Conservation (phyloP, 2,329 filamentous ascomycete genomes). For the Camptophora hylomeconis region DNA sequence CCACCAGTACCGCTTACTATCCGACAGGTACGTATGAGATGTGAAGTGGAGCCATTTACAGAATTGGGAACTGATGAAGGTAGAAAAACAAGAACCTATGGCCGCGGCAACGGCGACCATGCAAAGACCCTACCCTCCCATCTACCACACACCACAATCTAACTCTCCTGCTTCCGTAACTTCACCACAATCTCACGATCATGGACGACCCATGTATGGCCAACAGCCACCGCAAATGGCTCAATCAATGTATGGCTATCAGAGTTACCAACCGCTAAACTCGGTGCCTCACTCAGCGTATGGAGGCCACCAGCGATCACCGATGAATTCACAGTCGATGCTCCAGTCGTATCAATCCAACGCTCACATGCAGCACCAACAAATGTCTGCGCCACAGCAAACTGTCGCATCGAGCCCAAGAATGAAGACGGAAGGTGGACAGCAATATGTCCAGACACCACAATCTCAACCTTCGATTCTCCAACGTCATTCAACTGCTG, state of each 20-base stretch:
- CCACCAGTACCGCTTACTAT: conserved; percentile 69
- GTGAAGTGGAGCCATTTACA: conserved; percentile 21
- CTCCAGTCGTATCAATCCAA: conserved; percentile 41
- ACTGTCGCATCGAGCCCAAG: conserved; percentile 44
- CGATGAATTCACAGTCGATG: conserved; percentile 41
- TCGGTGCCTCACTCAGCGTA: conserved; percentile 44
- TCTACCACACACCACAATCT: conserved; percentile 91
- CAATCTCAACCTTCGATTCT: conserved; percentile 34
- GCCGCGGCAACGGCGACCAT: conserved; percentile 48
- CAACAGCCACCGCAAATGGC: conserved; percentile 67
- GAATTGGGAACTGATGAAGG: conserved; percentile 42
- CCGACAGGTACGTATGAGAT: conserved; percentile 59
- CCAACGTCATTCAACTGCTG: conserved; percentile 12
- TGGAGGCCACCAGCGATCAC: conserved; percentile 42
- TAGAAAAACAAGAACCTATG: conserved; percentile 63
- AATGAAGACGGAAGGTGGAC: conserved; percentile 18
- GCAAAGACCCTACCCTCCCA: conserved; percentile 66
- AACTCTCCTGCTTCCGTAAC: conserved; percentile 89
- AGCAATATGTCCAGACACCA: conserved; percentile 20
- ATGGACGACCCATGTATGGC: conserved; percentile 68
- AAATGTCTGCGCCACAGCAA: conserved; percentile 38
- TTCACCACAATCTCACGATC: conserved; percentile 77
- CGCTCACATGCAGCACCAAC: conserved; percentile 26
- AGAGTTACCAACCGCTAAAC: conserved; percentile 40
- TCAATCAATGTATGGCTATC: conserved; percentile 71